Evolutionary conservation across 177 flowering plant genomes (phyloP).

Genomic region (Vitis hybrid): DNA sequence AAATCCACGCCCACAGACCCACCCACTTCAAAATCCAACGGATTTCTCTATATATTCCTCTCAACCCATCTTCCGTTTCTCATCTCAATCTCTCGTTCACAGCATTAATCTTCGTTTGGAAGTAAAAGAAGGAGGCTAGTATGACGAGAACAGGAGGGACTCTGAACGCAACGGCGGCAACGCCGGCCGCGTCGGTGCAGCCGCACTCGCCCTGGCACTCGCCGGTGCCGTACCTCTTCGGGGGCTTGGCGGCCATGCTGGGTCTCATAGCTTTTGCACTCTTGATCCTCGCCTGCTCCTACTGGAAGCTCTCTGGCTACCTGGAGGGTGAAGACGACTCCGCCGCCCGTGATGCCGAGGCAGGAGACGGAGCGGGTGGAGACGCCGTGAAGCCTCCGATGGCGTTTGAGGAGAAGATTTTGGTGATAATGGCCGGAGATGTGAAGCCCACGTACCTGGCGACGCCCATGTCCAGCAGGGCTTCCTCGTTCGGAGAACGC

Average conservation of each 20-base stretch:
- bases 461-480: conserved; percentile 45
- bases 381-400: conserved; percentile 22
- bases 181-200: neutral
- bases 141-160: conserved; percentile 30
- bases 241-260: conserved; percentile 71
- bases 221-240: conserved; percentile 71
- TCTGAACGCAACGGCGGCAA: conserved; percentile 9
- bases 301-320: conserved; percentile 57
- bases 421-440: conserved; percentile 76
- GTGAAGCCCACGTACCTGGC: conserved; percentile 59
- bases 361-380: conserved; percentile 18
- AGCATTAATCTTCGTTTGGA: neutral
- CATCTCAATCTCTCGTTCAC: neutral
- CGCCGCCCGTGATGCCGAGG: neutral
- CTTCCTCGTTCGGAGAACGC: conserved; percentile 36
- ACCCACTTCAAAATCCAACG: no score
- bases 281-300: conserved; percentile 62
- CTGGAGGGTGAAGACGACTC: conserved; percentile 5
- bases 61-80: neutral
- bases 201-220: conserved; percentile 65
- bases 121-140: neutral
- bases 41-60: no score
- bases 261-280: conserved; percentile 63
- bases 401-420: conserved; percentile 47
- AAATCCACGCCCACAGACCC: conserved; percentile 1